phyloP scores from a whole-genome alignment of 2,329 filamentous ascomycete genomes.

The Blumeria graminis region DNA sequence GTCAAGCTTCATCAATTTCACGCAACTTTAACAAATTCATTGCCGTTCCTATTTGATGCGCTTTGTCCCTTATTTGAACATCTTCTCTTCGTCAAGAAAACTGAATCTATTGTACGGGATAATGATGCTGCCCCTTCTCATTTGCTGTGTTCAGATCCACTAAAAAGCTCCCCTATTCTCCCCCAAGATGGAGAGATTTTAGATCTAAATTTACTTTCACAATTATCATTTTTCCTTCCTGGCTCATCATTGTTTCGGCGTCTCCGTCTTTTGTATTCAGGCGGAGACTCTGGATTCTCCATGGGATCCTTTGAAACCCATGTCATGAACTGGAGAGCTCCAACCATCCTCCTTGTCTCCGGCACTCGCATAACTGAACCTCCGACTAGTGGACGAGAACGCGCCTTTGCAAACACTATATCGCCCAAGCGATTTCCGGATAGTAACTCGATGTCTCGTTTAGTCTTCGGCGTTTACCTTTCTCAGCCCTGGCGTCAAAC shows the following conservation, averaged over 20 bases:
- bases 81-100: conserved; percentile 49
- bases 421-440: conserved; percentile 35
- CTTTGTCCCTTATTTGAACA: conserved; percentile 48
- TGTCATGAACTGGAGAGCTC: conserved; percentile 55
- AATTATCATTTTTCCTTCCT: conserved; percentile 50
- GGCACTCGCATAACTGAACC: conserved; percentile 32
- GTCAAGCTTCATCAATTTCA: conserved; percentile 38
- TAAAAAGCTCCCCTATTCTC: conserved; percentile 19
- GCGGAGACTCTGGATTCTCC: conserved; percentile 46
- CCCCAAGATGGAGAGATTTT: conserved; percentile 36
- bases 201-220: conserved; percentile 36
- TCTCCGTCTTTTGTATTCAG: conserved; percentile 44
- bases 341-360: conserved; percentile 45
- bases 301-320: conserved; percentile 54
- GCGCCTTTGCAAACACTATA: conserved; percentile 33
- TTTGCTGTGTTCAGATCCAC: conserved; percentile 6
- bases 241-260: conserved; percentile 38
- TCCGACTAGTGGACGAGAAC: conserved; percentile 26
- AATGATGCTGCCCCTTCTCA: conserved; percentile 6
- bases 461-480: conserved; percentile 46
- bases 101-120: conserved; percentile 29
- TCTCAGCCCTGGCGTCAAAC: conserved; percentile 45
- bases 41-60: conserved; percentile 43
- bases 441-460: conserved; percentile 23
- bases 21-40: conserved; percentile 29